Base-by-base conservation (phyloP, 768 basidiomycete species). In the Trametes gibbosa region DNA sequence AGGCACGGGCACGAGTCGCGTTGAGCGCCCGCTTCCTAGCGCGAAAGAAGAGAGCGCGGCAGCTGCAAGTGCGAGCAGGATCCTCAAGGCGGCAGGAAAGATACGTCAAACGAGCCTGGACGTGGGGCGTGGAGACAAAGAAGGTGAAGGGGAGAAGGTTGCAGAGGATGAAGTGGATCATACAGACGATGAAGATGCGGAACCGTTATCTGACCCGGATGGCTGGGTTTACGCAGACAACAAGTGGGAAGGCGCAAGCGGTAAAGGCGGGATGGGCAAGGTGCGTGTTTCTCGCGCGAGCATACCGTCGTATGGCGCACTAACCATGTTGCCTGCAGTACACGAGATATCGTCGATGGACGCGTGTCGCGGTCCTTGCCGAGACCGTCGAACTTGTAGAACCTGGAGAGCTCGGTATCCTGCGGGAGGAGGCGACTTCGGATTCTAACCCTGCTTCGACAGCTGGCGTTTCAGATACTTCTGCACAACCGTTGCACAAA, bases 191-290 rank as follows among this genome's bases (percentile, higher is more conserved):
- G 73, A 74, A 16, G 79, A 80, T 2, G 82, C 84, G 53, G 82
- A 86, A 43, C 74, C 76, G 27, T 69, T 75, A 37, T 96, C 94
- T 1, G 95, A 98, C 69, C 69, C 78, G 3, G 92, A 95, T 60
- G 95, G 95, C 4, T 98, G 95, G 95, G 81, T 94, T 6, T 97
- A 94, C 67, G 89, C 86, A 2, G 95, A 95, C 65, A 98, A 98
- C 71, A 96, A 97, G 70, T 98, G 95, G 95, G 94, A 97, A 68
- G 80, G 76, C 19, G 77, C 81, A 45, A 86, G 84, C 53, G 76
- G 77, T 55, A 89, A 86, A 64, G 91, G 92, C 48, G 92, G 92
- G 6, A 82, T 95, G 75, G 90, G 94, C 71, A 95, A 95, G 78
- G 87, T 86, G 41, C 42, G 75, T 65, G 8, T 53, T 17, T 29